A percentile compares a stretch with the other conserved stretches of the same genome.
Conservation (phyloP, 495 filamentous ascomycete genomes). For the Astrothelium macrocarpum region DNA sequence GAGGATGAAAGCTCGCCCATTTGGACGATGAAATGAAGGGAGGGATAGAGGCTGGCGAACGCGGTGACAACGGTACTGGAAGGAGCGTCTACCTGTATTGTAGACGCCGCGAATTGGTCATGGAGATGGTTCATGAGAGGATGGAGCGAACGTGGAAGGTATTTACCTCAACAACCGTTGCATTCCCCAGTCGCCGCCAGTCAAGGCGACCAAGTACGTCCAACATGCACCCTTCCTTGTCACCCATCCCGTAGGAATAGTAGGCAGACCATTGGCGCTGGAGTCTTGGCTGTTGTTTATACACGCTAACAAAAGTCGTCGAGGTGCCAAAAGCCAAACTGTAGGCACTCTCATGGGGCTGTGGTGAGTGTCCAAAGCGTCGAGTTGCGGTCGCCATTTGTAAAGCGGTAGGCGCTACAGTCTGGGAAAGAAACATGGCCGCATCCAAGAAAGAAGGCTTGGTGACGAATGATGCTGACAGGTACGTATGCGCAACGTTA, state of each 20-base stretch:
- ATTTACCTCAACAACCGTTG: slow-evolving; percentile 30
- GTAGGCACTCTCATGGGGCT: slow-evolving; percentile 16
- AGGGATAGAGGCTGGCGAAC: slow-evolving; percentile 25
- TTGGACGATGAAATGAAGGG: slow-evolving; percentile 31
- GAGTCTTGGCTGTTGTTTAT: slow-evolving; percentile 24
- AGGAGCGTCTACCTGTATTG: slow-evolving; percentile 20
- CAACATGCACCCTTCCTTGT: slow-evolving; percentile 15
- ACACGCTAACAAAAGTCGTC: slow-evolving; percentile 13
- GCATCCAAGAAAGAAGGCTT: slow-evolving; percentile 30
- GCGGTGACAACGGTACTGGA: slow-evolving; percentile 19
- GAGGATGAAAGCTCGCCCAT: slow-evolving; percentile 13
- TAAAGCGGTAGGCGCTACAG: slow-evolving; percentile 28
- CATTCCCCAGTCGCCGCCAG: slow-evolving; percentile 21
- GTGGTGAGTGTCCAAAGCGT: slow-evolving; percentile 15
- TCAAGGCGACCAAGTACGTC: slow-evolving; percentile 26
- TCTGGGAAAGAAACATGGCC: slow-evolving; percentile 32
- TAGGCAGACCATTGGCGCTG: slow-evolving; percentile 31
- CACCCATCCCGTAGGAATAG: slow-evolving; percentile 18
- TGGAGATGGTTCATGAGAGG: background rate
- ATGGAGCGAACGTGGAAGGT: background rate
- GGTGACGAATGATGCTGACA: slow-evolving; percentile 33
- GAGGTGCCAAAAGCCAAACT: slow-evolving; percentile 25
- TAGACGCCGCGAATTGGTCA: background rate
- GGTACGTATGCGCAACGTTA: slow-evolving; percentile 30
- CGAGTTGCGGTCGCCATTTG: slow-evolving; percentile 33